Evolutionary conservation across 768 basidiomycete genomes (phyloP).

Genomic region (Coprinopsis strossmayeri): DNA sequence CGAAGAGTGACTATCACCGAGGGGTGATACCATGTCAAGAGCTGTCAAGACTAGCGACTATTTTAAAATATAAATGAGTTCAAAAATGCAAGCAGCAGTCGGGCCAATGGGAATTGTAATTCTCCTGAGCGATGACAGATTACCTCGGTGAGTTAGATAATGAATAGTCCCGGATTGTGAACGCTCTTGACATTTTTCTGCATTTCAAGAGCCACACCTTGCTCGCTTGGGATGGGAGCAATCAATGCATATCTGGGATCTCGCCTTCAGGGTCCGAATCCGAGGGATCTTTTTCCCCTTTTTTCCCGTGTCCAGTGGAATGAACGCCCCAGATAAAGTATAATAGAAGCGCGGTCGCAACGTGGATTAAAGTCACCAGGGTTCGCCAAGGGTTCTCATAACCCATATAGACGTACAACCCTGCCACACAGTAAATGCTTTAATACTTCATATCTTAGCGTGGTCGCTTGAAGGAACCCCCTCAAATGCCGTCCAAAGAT

Average conservation of each 20-base stretch:
- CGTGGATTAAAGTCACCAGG: slow-evolving; percentile 8
- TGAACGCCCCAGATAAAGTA: background rate
- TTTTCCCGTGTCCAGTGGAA: background rate
- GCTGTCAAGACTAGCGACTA: no score
- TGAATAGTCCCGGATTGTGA: no score
- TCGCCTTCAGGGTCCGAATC: background rate
- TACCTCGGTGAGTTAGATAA: background rate
- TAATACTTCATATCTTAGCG: background rate
- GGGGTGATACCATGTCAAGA: no score
- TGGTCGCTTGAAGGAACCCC: background rate
- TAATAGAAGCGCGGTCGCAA: slow-evolving; percentile 3
- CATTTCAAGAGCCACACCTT: no score
- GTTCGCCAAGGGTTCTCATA: slow-evolving; percentile 3
- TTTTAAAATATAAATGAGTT: no score
- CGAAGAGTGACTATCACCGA: no score
- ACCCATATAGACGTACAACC: slow-evolving; percentile 5
- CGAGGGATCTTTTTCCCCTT: background rate
- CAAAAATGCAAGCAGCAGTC: no score
- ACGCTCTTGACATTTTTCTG: no score
- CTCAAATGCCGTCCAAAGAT: slow-evolving; percentile 10
- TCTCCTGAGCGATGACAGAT: background rate
- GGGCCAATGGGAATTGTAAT: background rate
- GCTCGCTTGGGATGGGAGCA: background rate
- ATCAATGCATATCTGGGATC: background rate
- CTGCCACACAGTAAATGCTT: background rate